These are phyloP conservation scores for Myxozyma lipomycoides DNA, from an alignment of 805 yeast species.

Conservation along the genomic window DNA sequence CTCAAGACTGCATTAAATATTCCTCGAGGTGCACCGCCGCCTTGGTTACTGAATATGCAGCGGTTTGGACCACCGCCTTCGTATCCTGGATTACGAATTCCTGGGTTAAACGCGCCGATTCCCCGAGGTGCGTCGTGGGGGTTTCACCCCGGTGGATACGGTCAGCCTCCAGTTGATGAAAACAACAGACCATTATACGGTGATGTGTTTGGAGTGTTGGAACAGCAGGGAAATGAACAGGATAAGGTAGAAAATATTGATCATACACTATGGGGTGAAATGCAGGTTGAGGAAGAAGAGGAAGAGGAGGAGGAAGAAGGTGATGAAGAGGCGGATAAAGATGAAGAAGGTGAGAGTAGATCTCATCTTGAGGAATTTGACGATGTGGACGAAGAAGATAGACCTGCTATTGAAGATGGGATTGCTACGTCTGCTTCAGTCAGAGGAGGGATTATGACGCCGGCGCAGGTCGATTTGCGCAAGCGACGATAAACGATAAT, in stretches of 20 bases:
- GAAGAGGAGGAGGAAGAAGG: conserved; percentile 35
- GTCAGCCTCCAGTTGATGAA: conserved; percentile 39
- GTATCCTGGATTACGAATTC: conserved; percentile 61
- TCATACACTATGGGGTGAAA: conserved; percentile 38
- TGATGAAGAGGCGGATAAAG: conserved; percentile 38
- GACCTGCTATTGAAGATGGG: not conserved
- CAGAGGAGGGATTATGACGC: conserved; percentile 36
- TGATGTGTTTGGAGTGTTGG: conserved; percentile 34
- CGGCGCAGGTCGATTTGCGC: not conserved
- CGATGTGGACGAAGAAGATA: conserved; percentile 1
- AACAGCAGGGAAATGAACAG: conserved; percentile 14
- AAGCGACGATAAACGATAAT: not conserved
- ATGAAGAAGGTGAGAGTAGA: conserved; percentile 35
- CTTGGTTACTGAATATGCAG: conserved; percentile 74
- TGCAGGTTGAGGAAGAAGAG: conserved; percentile 38
- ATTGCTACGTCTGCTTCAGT: conserved; percentile 25
- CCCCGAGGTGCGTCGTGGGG: conserved; percentile 42
- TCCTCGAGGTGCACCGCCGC: conserved; percentile 57
- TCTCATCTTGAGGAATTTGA: conserved; percentile 32
- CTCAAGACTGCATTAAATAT: conserved; percentile 70
- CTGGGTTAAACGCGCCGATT: conserved; percentile 46
- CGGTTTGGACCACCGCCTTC: conserved; percentile 79
- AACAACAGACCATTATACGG: conserved; percentile 38
- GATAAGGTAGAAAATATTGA: conserved; percentile 27
- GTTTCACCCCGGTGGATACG: conserved; percentile 42